phyloP scores from a whole-genome alignment of 1,284 basidiomycete genomes.

The Agaricales sp. region DNA sequence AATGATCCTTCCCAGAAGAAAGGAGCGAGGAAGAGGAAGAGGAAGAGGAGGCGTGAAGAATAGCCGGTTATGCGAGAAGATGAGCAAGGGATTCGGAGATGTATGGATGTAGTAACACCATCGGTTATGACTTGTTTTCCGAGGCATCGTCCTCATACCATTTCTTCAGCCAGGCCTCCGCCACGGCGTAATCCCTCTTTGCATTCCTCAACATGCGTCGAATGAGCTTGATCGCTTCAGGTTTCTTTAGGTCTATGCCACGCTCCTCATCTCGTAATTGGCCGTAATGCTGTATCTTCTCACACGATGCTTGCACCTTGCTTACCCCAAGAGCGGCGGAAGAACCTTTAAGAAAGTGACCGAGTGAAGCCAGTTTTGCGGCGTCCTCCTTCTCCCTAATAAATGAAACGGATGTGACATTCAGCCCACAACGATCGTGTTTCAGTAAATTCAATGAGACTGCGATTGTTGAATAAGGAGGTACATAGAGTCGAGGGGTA shows the following conservation, averaged over 20 bases:
- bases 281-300: slow-evolving; percentile 85
- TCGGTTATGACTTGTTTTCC: too few species aligned
- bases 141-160: slow-evolving; percentile 25
- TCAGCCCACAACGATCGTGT: too few species aligned
- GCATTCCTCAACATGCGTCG: slow-evolving; percentile 37
- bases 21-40: too few species aligned
- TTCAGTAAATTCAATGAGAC: too few species aligned
- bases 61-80: too few species aligned
- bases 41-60: too few species aligned
- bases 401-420: too few species aligned
- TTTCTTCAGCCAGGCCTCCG: slow-evolving; percentile 42
- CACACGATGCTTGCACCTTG: slow-evolving; percentile 76
- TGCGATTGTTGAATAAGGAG: too few species aligned
- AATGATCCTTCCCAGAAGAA: too few species aligned
- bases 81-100: too few species aligned
- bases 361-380: slow-evolving; percentile 58
- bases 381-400: slow-evolving; percentile 55
- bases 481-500: slow-evolving; percentile 11
- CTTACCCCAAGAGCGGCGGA: slow-evolving; percentile 83
- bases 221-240: slow-evolving; percentile 62
- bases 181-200: slow-evolving; percentile 46
- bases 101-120: too few species aligned
- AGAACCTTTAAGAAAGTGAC: slow-evolving; percentile 93
- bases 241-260: slow-evolving; percentile 33
- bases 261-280: slow-evolving; percentile 41